Evolutionary conservation across 371 early-diverging fungal species (phyloP).

Genomic region (Lichtheimia ramosa): DNA sequence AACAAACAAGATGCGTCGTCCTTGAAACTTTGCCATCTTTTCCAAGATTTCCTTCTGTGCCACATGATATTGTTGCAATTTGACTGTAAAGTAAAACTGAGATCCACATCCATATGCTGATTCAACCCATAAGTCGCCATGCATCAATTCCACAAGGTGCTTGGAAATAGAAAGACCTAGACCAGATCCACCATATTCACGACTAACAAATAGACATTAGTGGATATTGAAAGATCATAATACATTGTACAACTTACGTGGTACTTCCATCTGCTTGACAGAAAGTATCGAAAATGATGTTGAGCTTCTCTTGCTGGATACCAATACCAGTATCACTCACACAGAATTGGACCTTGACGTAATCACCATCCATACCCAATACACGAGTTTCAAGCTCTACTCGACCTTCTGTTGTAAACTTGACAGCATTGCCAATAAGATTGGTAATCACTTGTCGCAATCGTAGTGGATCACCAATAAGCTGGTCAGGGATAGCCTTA

Average conservation of each 20-base stretch:
- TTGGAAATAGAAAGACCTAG: slow-evolving; percentile 59
- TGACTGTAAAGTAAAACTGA: slow-evolving; percentile 70
- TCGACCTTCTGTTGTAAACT: slow-evolving; percentile 72
- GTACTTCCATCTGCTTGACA: slow-evolving; percentile 77
- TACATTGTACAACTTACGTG: slow-evolving; percentile 27
- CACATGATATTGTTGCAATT: slow-evolving; percentile 44
- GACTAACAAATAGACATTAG: slow-evolving; percentile 7
- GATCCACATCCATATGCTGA: slow-evolving; percentile 71
- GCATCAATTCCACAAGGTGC: slow-evolving; percentile 57
- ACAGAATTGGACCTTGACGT: slow-evolving; percentile 58
- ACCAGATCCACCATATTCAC: slow-evolving; percentile 39
- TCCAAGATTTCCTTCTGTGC: slow-evolving; percentile 37
- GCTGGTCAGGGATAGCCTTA: slow-evolving; percentile 56
- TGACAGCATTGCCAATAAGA: slow-evolving; percentile 77
- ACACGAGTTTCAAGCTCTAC: slow-evolving; percentile 53
- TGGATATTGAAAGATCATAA: background rate
- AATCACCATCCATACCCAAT: slow-evolving; percentile 34
- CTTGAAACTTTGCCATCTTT: slow-evolving; percentile 48
- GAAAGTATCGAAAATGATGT: slow-evolving; percentile 76
- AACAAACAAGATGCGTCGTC: slow-evolving; percentile 51
- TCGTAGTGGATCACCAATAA: slow-evolving; percentile 71
- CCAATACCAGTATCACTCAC: slow-evolving; percentile 84
- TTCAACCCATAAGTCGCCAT: slow-evolving; percentile 70
- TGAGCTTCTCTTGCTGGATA: slow-evolving; percentile 64
- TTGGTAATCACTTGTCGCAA: slow-evolving; percentile 76